Evolutionary conservation across 352 stramenopile species (phyloP).

Genomic region (Pythium diclinum): DNA sequence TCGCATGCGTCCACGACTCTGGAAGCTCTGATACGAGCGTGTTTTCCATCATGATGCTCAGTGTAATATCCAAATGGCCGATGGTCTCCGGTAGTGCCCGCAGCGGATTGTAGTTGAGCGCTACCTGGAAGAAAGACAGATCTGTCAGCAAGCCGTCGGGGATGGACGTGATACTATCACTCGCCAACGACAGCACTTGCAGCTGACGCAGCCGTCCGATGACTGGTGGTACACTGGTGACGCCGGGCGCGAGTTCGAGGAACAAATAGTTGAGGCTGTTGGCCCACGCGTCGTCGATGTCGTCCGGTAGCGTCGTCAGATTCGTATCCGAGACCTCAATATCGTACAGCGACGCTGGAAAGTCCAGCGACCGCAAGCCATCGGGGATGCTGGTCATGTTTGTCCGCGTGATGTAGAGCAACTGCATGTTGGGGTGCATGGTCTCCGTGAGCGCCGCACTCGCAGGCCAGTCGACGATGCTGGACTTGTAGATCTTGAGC

Average conservation of each 20-base stretch:
- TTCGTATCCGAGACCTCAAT: conserved; percentile 3
- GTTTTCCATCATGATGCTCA: neutral
- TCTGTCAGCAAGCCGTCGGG: neutral
- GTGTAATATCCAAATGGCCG: neutral
- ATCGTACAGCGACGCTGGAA: conserved; percentile 7
- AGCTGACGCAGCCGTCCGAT: neutral
- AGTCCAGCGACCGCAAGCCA: conserved; percentile 1
- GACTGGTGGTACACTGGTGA: neutral
- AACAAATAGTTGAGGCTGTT: conserved; percentile 1
- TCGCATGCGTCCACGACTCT: neutral
- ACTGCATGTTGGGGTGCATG: neutral
- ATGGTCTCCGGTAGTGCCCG: neutral
- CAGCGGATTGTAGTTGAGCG: conserved; percentile 5
- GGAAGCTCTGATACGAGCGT: neutral
- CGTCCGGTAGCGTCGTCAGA: conserved; percentile 4
- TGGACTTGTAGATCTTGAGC: conserved; percentile 25
- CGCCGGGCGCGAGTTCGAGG: neutral
- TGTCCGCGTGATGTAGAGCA: neutral
- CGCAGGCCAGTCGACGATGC: neutral
- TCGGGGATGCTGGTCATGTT: conserved; percentile 7
- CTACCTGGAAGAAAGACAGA: neutral
- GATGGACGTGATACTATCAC: neutral
- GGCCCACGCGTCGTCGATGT: neutral
- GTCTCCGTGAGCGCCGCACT: conserved; percentile 2
- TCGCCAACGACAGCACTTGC: neutral